These are phyloP conservation scores for Jackrogersella multiformis DNA, from an alignment of 495 filamentous ascomycete genomes.

Conservation along the genomic window DNA sequence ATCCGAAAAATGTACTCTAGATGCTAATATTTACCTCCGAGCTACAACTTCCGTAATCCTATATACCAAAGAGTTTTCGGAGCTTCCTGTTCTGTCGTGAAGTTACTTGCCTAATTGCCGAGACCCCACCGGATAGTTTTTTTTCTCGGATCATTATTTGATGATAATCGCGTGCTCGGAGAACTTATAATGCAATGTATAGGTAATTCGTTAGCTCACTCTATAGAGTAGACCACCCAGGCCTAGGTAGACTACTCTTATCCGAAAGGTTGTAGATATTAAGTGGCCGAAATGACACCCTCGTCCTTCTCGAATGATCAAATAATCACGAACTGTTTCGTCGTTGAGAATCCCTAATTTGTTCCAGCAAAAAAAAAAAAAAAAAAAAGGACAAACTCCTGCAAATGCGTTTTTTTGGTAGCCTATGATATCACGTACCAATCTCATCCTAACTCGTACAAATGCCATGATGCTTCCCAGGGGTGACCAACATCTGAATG, in stretches of 20 bases:
- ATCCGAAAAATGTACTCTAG: background rate
- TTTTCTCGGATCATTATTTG: constrained; percentile 26
- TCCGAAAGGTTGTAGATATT: background rate
- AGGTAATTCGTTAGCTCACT: background rate
- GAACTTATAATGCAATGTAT: constrained; percentile 13
- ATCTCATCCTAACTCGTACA: constrained; percentile 36
- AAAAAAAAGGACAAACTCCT: background rate
- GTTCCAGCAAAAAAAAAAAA: no score
- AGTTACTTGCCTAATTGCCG: constrained; percentile 24
- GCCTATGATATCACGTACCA: constrained; percentile 32
- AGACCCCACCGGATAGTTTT: constrained; percentile 26
- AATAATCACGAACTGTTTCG: background rate
- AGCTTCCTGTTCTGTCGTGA: constrained; percentile 16
- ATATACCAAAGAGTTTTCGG: background rate
- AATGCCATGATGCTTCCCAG: constrained; percentile 18
- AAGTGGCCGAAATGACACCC: background rate
- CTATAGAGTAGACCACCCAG: background rate
- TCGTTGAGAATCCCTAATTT: background rate
- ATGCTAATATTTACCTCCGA: background rate
- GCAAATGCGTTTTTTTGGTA: constrained; percentile 20
- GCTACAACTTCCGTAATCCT: background rate
- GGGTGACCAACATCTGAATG: background rate
- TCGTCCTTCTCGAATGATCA: background rate
- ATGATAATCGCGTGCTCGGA: constrained; percentile 34
- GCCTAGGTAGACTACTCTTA: background rate